Evolutionary conservation across 192 early-diverging fungal genomes (phyloP).

Genomic region (Diversispora epigaea): DNA sequence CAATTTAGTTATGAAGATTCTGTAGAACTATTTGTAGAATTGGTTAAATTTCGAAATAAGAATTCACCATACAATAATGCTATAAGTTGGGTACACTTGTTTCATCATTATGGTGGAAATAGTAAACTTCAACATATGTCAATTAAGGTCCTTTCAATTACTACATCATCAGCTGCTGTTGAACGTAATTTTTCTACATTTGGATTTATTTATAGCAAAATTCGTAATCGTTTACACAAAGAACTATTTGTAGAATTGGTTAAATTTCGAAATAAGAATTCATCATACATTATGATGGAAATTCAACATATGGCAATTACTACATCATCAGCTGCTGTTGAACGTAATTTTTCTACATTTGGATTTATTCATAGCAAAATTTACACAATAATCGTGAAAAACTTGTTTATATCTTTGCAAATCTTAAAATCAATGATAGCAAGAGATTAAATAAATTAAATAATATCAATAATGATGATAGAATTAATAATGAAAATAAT

Average conservation of each 20-base stretch:
- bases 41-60: background rate
- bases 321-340: background rate
- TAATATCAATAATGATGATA: background rate
- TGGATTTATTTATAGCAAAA: slow-evolving; percentile 9
- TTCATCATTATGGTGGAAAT: background rate
- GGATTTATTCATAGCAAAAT: slow-evolving; percentile 8
- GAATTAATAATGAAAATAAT: background rate
- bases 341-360: slow-evolving; percentile 3
- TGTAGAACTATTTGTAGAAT: background rate
- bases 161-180: background rate
- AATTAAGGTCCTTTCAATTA: background rate
- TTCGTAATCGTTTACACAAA: slow-evolving; percentile 2
- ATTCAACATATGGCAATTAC: background rate
- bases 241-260: background rate
- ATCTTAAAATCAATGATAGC: background rate
- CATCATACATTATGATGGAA: background rate
- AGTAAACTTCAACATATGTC: background rate
- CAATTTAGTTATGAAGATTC: background rate
- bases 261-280: background rate
- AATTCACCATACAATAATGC: background rate
- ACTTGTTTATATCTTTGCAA: slow-evolving; percentile 5
- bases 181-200: slow-evolving; percentile 1
- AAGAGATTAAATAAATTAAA: background rate
- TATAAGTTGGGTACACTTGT: background rate
- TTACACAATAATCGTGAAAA: background rate